Conservation (phyloP, 2,329 filamentous ascomycete species). For the Phymatotrichopsis omnivora region DNA sequence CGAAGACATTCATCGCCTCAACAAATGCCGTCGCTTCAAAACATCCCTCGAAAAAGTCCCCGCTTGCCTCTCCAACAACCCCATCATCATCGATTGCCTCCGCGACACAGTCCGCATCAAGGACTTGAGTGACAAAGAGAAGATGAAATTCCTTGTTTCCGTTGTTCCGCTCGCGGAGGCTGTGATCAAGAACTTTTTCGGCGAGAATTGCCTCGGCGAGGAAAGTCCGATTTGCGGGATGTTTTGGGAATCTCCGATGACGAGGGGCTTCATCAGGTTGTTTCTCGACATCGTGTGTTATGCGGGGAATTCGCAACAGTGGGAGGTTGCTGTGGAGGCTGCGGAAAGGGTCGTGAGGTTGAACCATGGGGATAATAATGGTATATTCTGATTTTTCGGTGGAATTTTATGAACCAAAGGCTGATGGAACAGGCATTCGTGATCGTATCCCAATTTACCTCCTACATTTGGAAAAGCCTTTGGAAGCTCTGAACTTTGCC, state of each 20-base stretch:
- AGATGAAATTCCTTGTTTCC: slow-evolving; percentile 26
- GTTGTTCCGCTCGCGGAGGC: slow-evolving; percentile 17
- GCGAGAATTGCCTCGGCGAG: slow-evolving; percentile 11
- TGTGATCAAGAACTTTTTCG: slow-evolving; percentile 10
- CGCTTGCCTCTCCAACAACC: no score
- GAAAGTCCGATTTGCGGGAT: slow-evolving; percentile 10
- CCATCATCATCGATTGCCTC: no score
- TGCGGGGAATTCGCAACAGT: slow-evolving; percentile 10
- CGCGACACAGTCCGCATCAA: no score
- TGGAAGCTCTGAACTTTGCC: slow-evolving; percentile 22
- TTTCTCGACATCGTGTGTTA: slow-evolving; percentile 16
- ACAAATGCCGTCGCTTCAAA: no score
- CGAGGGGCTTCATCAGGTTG: slow-evolving; percentile 12
- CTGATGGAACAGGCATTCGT: slow-evolving; percentile 12
- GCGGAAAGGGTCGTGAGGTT: slow-evolving; percentile 7
- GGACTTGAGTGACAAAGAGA: no score
- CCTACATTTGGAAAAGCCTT: slow-evolving; percentile 11
- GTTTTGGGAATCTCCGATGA: slow-evolving; percentile 12
- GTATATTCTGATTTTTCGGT: slow-evolving; percentile 1
- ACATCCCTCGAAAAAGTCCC: no score
- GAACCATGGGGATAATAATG: slow-evolving; percentile 21
- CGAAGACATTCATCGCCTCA: no score
- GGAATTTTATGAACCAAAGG: background rate
- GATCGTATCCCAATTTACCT: slow-evolving; percentile 16
- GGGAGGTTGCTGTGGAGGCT: slow-evolving; percentile 9